Conservation (phyloP, 805 yeast species). For the Saccharomycopsis javanensis region DNA sequence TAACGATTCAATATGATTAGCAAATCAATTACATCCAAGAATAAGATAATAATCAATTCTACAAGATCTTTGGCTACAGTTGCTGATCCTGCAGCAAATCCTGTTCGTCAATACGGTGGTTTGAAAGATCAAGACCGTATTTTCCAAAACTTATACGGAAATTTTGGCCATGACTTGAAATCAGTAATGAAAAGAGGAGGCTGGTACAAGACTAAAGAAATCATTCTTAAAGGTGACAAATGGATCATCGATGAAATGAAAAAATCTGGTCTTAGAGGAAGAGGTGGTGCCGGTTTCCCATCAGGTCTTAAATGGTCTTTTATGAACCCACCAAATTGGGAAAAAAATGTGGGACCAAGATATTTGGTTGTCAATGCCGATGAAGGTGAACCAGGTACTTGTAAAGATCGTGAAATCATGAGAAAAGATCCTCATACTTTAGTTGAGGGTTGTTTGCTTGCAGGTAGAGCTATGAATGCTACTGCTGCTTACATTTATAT, state of each 20-base stretch:
- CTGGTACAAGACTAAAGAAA: constrained; percentile 87
- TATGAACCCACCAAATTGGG: constrained; percentile 96
- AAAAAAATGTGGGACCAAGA: constrained; percentile 80
- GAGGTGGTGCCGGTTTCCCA: constrained; percentile 94
- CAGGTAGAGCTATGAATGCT: constrained; percentile 90
- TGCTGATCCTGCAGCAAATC: constrained; percentile 39
- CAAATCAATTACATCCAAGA: neutral
- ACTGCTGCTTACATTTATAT: constrained; percentile 87
- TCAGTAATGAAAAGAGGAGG: constrained; percentile 75
- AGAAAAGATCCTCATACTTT: constrained; percentile 88
- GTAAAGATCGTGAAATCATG: constrained; percentile 86
- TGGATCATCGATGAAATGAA: constrained; percentile 89
- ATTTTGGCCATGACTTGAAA: constrained; percentile 66
- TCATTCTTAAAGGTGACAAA: constrained; percentile 69
- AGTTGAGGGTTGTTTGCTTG: constrained; percentile 83
- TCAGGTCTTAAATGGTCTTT: constrained; percentile 87
- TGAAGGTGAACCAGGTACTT: constrained; percentile 93
- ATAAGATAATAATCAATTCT: constrained; percentile 8
- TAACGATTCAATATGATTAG: constrained; percentile 9
- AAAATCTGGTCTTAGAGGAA: constrained; percentile 75
- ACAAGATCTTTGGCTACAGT: constrained; percentile 28
- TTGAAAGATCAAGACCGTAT: constrained; percentile 76
- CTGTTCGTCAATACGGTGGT: constrained; percentile 58
- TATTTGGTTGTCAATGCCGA: constrained; percentile 86
- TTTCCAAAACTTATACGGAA: constrained; percentile 73